Base-by-base conservation (phyloP, 352 stramenopile genomes). In the Pythium aphanidermatum region DNA sequence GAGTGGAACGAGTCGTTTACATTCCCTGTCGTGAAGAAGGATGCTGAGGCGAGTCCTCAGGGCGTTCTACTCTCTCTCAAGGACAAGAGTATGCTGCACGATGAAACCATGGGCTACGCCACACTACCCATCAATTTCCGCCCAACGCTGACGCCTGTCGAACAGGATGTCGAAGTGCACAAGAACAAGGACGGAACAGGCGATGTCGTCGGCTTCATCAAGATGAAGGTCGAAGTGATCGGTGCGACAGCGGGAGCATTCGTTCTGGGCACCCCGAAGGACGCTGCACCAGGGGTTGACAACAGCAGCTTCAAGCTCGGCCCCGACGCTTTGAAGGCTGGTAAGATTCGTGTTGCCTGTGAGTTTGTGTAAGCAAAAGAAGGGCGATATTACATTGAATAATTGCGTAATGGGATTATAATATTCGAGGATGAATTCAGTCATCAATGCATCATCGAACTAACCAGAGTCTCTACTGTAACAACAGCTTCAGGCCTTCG, bases 1-100 rank as follows among this genome's bases (percentile, higher is more conserved):
- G 62, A 72, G 35, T 94, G 80, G 79, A 74, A 81, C 42, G 79
- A 94, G 47, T 85, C 77, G 43, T 87, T 94, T 23, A 92, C 82
- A 28, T 89, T 92, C 43, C 65, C 74, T 21, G 48, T 82, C 41
- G 63, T 60, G 14, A 41, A 68, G 21, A 78, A 78, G 37, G 74
- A 93, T 30, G 57, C 79, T 24, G 64, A 69, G 19, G 37, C 53
- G 5, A 35, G 44, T 23, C 24, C 53, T 9, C 43, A 43, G 11
- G 35, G 31, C 17, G 5, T 80, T 4, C 33, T 58, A 14, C 20
- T 80, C 14, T 74, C 66, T 28, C 32, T 82, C 14, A 79, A 76
- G 50, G 70, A 82, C 52, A 72, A 77, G 53, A 74, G 65, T 26
- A 68, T 77, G 59, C 55, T 78, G 7, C 55, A 74, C 19, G 70